Conservation (phyloP, 257 asterid genomes). For the Lycium ferocissimum region DNA sequence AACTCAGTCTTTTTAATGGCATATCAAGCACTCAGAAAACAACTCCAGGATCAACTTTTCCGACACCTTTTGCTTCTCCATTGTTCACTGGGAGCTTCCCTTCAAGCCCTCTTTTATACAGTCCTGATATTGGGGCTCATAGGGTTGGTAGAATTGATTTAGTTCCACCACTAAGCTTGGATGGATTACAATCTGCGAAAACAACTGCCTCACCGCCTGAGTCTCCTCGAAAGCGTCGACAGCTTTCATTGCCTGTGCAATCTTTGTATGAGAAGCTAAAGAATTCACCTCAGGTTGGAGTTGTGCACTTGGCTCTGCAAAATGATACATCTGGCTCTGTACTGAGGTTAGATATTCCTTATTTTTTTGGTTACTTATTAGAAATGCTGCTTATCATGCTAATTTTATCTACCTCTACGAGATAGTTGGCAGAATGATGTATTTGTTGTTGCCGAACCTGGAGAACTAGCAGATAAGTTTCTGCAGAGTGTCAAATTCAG, state of each 20-base stretch:
- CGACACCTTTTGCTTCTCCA: conserved; percentile 86
- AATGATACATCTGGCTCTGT: conserved; percentile 90
- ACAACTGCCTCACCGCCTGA: conserved; percentile 73
- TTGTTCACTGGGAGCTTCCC: conserved; percentile 98
- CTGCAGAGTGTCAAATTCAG: conserved; percentile 85
- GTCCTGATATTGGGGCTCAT: conserved; percentile 85
- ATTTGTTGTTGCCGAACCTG: conserved; percentile 99
- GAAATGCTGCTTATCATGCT: conserved; percentile 32
- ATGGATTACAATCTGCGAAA: conserved; percentile 78
- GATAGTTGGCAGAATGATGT: conserved; percentile 98
- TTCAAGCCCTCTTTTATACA: conserved; percentile 77
- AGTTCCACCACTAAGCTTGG: conserved; percentile 94
- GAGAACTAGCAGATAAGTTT: conserved; percentile 92
- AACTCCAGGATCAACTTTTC: conserved; percentile 65
- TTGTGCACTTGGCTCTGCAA: conserved; percentile 90
- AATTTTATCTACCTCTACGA: conserved; percentile 31
- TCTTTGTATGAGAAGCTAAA: conserved; percentile 82
- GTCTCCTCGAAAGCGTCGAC: conserved; percentile 79
- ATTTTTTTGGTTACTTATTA: not conserved
- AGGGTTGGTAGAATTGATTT: conserved; percentile 77
- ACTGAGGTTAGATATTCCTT: conserved; percentile 60
- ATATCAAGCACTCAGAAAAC: conserved; percentile 60
- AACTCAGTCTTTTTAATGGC: conserved; percentile 60
- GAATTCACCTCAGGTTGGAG: conserved; percentile 91
- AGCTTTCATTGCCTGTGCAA: conserved; percentile 64